Conservation (phyloP, 148 eudicot genomes). For the Rhododendron mucronatum region DNA sequence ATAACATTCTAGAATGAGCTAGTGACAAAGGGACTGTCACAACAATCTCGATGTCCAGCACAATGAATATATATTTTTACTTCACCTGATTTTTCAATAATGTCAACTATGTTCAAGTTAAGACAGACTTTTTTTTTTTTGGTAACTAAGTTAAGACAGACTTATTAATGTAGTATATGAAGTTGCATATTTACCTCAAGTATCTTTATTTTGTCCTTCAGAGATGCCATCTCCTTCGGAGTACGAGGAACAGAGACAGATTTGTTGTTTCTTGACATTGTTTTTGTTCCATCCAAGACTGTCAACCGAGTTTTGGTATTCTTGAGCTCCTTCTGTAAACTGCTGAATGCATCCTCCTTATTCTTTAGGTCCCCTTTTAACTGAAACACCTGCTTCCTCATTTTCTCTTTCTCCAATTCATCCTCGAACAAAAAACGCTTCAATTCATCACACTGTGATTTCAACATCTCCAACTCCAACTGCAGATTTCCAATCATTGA, state of each 20-base stretch:
- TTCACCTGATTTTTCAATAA: neutral
- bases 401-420: slow-evolving; percentile 62
- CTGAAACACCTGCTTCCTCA: slow-evolving; percentile 51
- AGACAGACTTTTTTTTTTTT: neutral
- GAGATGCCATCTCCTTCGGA: slow-evolving; percentile 45
- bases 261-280: slow-evolving; percentile 31
- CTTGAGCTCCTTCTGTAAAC: slow-evolving; percentile 59
- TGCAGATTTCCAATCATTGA: slow-evolving; percentile 34
- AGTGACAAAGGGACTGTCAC: neutral
- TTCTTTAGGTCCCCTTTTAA: slow-evolving; percentile 52
- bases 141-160: neutral
- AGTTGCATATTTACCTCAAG: slow-evolving; percentile 55
- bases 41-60: neutral
- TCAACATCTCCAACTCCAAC: slow-evolving; percentile 46
- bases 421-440: slow-evolving; percentile 42
- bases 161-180: neutral
- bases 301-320: slow-evolving; percentile 31
- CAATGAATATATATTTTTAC: neutral
- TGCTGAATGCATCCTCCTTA: slow-evolving; percentile 52
- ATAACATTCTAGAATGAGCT: neutral
- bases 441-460: slow-evolving; percentile 42
- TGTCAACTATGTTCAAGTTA: neutral
- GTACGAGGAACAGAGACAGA: slow-evolving; percentile 22
- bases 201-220: slow-evolving; percentile 57
- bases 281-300: slow-evolving; percentile 37